These are phyloP conservation scores for Houttuynia cordata DNA, from an alignment of 164 flowering plant genomes.

Conservation along the genomic window DNA sequence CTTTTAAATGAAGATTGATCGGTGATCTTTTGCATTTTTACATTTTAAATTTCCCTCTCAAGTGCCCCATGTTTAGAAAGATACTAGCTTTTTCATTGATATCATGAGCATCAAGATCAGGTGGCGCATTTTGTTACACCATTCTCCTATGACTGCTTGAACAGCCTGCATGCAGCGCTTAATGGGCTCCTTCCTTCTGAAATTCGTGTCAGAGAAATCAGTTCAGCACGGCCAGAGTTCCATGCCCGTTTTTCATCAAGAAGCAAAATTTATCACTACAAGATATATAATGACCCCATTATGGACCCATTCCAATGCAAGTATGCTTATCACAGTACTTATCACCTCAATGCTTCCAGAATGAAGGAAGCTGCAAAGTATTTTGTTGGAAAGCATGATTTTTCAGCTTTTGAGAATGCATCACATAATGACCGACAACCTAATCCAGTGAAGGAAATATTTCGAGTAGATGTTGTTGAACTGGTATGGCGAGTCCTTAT, in stretches of 20 bases:
- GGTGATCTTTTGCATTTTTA: background rate
- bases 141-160: slow-evolving; percentile 60
- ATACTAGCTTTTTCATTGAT: background rate
- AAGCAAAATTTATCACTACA: slow-evolving; percentile 75
- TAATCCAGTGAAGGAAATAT: slow-evolving; percentile 65
- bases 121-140: slow-evolving; percentile 93
- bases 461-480: slow-evolving; percentile 63
- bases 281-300: slow-evolving; percentile 55
- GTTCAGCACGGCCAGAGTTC: slow-evolving; percentile 70
- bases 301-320: slow-evolving; percentile 83
- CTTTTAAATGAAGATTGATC: background rate
- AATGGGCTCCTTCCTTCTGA: slow-evolving; percentile 83
- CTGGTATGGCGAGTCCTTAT: slow-evolving; percentile 28
- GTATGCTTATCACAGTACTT: slow-evolving; percentile 50
- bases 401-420: slow-evolving; percentile 71
- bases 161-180: slow-evolving; percentile 59
- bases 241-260: slow-evolving; percentile 81
- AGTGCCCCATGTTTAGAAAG: background rate
- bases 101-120: slow-evolving; percentile 30
- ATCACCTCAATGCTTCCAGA: slow-evolving; percentile 47
- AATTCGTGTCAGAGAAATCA: slow-evolving; percentile 73
- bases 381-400: slow-evolving; percentile 76
- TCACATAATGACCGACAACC: slow-evolving; percentile 40
- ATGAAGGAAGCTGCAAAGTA: slow-evolving; percentile 74
- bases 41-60: background rate